Conservation (phyloP, 441 rosid genomes). For the Erodium moschatum region DNA sequence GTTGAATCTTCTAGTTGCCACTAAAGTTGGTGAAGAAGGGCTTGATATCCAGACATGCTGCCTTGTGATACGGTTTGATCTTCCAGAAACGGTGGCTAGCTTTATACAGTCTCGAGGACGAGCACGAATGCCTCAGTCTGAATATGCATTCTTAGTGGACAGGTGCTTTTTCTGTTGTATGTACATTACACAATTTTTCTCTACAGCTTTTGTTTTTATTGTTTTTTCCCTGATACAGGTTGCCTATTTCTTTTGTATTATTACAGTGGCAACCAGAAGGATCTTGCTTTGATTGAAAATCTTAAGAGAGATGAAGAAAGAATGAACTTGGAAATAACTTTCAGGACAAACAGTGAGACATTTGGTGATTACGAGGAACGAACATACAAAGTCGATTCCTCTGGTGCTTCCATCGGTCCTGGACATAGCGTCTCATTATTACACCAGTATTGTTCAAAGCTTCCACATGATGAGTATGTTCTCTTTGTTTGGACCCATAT, state of each 20-base stretch:
- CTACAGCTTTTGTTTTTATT: slow-evolving; percentile 11
- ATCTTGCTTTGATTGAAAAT: slow-evolving; percentile 56
- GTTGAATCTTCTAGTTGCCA: slow-evolving; percentile 93
- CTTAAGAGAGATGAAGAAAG: slow-evolving; percentile 51
- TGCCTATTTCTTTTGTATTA: slow-evolving; percentile 24
- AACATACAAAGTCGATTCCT: slow-evolving; percentile 55
- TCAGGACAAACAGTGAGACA: slow-evolving; percentile 53
- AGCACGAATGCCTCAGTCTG: slow-evolving; percentile 92
- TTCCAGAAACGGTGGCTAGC: slow-evolving; percentile 93
- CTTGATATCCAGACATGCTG: slow-evolving; percentile 98
- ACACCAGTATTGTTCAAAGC: slow-evolving; percentile 76
- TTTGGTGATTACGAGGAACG: slow-evolving; percentile 45
- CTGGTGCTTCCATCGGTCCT: slow-evolving; percentile 77
- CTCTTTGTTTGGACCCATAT: slow-evolving; percentile 14
- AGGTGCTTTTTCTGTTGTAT: slow-evolving; percentile 39
- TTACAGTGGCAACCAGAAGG: slow-evolving; percentile 66
- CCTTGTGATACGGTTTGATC: slow-evolving; percentile 92
- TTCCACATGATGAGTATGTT: slow-evolving; percentile 89
- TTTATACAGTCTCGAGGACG: slow-evolving; percentile 99
- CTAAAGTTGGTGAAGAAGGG: slow-evolving; percentile 98
- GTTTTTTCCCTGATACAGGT: slow-evolving; percentile 11
- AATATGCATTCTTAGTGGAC: slow-evolving; percentile 93
- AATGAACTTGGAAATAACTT: slow-evolving; percentile 68
- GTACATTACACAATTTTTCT: slow-evolving; percentile 14
- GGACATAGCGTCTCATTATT: slow-evolving; percentile 78